Conservation (phyloP, 352 stramenopile species). For the Detonula confervacea region DNA sequence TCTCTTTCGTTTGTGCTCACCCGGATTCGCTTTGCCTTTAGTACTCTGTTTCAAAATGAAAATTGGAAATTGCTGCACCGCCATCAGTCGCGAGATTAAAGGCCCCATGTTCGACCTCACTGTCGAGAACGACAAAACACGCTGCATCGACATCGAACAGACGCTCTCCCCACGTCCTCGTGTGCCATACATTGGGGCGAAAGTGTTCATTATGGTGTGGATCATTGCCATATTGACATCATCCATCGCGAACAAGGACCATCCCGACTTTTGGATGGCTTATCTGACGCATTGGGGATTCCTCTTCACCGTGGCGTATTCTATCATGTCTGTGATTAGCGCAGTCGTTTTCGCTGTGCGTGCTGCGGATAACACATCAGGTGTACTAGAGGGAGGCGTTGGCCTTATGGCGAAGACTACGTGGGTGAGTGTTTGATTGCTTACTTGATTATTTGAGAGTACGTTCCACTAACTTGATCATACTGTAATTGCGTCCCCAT, state of each 20-base stretch:
- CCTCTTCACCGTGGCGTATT: slow-evolving; percentile 13
- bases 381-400: not conserved
- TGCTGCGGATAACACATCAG: not conserved
- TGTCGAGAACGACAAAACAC: too few relatives aligned
- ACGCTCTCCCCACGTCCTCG: slow-evolving; percentile 7
- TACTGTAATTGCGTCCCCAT: too few relatives aligned
- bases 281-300: slow-evolving; percentile 35
- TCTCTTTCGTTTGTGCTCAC: too few relatives aligned
- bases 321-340: slow-evolving; percentile 7
- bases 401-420: slow-evolving; percentile 28
- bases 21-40: too few relatives aligned
- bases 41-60: too few relatives aligned
- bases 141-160: not conserved
- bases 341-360: slow-evolving; percentile 17
- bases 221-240: slow-evolving; percentile 13
- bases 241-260: slow-evolving; percentile 8
- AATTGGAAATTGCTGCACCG: too few relatives aligned
- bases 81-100: too few relatives aligned
- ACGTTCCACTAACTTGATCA: too few relatives aligned
- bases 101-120: too few relatives aligned
- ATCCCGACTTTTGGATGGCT: slow-evolving; percentile 23
- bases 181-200: not conserved
- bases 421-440: too few relatives aligned
- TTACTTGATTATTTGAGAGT: too few relatives aligned
- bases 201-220: slow-evolving; percentile 23